These are phyloP conservation scores for Pelagomonas calceolata DNA, from an alignment of 108 stramenopile genomes.

Conservation along the genomic window DNA sequence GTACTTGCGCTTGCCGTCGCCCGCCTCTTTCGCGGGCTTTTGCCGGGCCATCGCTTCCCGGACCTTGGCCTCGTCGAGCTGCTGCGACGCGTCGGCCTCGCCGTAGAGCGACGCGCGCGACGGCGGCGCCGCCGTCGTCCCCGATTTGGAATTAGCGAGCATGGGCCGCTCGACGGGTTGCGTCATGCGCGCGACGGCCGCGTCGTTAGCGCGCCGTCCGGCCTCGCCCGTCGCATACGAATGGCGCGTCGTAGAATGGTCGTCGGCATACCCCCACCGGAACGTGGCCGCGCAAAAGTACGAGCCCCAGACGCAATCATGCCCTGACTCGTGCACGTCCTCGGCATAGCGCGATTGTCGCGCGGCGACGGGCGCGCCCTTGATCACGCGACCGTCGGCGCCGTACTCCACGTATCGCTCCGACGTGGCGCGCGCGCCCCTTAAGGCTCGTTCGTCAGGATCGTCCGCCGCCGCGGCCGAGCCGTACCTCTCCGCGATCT, in stretches of 20 bases:
- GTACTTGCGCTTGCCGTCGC: constrained; percentile 68
- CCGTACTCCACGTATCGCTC: constrained; percentile 61
- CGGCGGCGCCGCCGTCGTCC: constrained; percentile 10
- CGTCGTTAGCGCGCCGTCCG: constrained; percentile 80
- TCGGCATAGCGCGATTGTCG: constrained; percentile 90
- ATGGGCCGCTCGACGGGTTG: constrained; percentile 43
- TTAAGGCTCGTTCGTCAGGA: constrained; percentile 47
- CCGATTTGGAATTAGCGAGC: neutral
- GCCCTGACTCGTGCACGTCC: constrained; percentile 75
- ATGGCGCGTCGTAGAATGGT: constrained; percentile 72
- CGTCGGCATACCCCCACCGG: constrained; percentile 92
- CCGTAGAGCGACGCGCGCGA: constrained; percentile 67
- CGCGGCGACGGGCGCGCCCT: constrained; percentile 33
- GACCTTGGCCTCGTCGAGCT: constrained; percentile 66
- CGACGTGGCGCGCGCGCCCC: constrained; percentile 55
- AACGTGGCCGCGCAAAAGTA: constrained; percentile 82
- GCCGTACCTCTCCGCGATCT: constrained; percentile 85
- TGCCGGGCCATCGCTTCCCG: constrained; percentile 44
- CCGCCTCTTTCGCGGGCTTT: constrained; percentile 2
- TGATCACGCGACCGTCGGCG: constrained; percentile 60
- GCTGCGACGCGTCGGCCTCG: constrained; percentile 50
- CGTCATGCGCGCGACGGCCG: constrained; percentile 62
- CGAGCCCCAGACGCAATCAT: constrained; percentile 88
- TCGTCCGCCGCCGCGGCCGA: constrained; percentile 40
- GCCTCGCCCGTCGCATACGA: constrained; percentile 85